Base-by-base conservation (phyloP, 495 filamentous ascomycete species). In the Penicillium desertorum region DNA sequence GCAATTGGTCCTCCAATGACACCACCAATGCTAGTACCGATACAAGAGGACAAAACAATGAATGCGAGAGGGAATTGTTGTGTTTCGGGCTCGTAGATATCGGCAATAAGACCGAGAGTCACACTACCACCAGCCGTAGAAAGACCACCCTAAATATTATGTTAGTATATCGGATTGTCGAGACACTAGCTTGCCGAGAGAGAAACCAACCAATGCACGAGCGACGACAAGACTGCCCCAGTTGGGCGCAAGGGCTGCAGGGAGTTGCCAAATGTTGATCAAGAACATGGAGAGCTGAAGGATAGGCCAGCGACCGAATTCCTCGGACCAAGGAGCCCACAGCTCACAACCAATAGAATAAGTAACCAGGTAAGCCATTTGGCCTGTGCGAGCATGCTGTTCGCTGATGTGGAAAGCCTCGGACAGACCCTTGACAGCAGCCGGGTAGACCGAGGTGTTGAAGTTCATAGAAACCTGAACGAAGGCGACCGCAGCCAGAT, bases 391-490 rank as follows among this genome's bases (percentile, higher is more conserved):
- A 3, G 86, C 87, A 1, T 79, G 78, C 58, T 88, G 85, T 22
- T 72, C 69, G 59, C 81, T 81, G 45, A 91, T 81, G n/a, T 74
- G 41, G 66, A 86, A 91, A 22, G 84, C 72, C 29, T 81, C 66
- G 2, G 83, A 76, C 23, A 92, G 83, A 8, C 81, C 81, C 2
- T 52, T 63, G 16, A 90, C 65, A 17, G 70, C 72, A 48, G 71
- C 71, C 29, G 72, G 69, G 37, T 62, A 75, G 20, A 75, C 69
- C 1, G 67, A 70, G 9, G 70, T 73, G 46, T 75, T 75, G 62
- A 91, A 87, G 77, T 91, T 92, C 88, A 91, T 91, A 4, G 88
- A 90, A 1, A 86, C 82, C 66, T 92, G 88, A 5, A 92, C 85
- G 51, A 79, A 74, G 63, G 89, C 88, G 64, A 92, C 83, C 61